phyloP scores from a whole-genome alignment of 176 grass and related monocot species.

The Oryza brachyantha region DNA sequence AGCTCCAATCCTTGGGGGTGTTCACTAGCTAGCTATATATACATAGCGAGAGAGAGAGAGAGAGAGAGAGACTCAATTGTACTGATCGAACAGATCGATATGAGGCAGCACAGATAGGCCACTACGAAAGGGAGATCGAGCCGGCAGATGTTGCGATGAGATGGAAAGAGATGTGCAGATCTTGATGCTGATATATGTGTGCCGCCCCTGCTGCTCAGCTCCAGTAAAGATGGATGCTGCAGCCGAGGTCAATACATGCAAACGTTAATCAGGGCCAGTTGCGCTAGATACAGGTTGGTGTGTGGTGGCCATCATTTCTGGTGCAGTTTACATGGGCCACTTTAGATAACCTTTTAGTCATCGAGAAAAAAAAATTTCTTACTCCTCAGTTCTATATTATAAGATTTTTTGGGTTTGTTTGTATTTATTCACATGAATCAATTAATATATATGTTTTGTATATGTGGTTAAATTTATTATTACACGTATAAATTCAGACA shows the following conservation, averaged over 20 bases:
- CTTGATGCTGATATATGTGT: background rate
- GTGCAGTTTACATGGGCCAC: background rate
- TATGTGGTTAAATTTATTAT: too few species aligned
- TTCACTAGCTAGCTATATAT: background rate
- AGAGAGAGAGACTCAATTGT: background rate
- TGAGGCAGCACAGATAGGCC: background rate
- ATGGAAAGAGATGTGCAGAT: background rate
- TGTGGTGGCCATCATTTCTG: background rate
- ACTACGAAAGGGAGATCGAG: background rate
- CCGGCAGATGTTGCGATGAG: background rate
- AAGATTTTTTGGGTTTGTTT: too few species aligned
- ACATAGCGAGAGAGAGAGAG: too few species aligned
- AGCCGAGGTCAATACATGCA: too few species aligned
- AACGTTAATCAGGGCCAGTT: background rate
- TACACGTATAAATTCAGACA: too few species aligned
- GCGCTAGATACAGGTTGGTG: background rate
- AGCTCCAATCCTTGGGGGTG: background rate
- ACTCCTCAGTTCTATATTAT: too few species aligned
- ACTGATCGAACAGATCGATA: background rate
- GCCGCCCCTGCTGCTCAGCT: background rate
- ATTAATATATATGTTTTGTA: too few species aligned
- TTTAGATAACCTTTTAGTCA: too few species aligned
- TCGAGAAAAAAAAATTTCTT: too few species aligned
- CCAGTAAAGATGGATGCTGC: background rate
- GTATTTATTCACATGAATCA: too few species aligned